These are phyloP conservation scores for Heliocybe sulcata DNA, from an alignment of 1,284 basidiomycete species.

Conservation along the genomic window DNA sequence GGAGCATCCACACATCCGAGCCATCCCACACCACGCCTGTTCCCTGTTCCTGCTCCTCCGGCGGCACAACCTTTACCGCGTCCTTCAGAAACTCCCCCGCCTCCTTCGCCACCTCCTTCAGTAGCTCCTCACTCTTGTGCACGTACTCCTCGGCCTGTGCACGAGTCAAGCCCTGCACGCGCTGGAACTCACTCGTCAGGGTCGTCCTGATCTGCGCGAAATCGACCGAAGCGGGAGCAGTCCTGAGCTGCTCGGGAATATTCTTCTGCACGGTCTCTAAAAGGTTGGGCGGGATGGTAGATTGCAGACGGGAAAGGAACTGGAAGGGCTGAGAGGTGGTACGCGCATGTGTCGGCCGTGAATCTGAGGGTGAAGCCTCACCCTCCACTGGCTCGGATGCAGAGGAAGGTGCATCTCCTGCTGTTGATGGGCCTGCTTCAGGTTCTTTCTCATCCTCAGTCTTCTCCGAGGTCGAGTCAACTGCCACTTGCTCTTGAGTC, in stretches of 20 bases:
- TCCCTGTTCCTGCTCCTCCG: constrained; percentile 34
- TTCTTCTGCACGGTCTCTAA: constrained; percentile 61
- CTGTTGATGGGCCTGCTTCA: constrained; percentile 4
- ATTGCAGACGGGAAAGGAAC: constrained; percentile 65
- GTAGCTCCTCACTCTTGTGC: constrained; percentile 66
- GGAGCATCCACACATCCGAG: constrained; percentile 71
- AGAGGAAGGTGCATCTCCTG: background rate
- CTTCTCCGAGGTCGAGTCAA: constrained; percentile 3
- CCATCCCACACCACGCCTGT: constrained; percentile 69
- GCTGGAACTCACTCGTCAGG: constrained; percentile 63
- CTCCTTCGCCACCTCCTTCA: constrained; percentile 66
- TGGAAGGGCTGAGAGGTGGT: constrained; percentile 30
- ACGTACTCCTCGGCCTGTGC: constrained; percentile 81
- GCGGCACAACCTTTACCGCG: constrained; percentile 86
- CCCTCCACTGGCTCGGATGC: background rate
- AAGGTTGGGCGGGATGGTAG: constrained; percentile 64
- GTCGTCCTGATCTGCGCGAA: constrained; percentile 58
- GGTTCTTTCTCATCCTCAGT: constrained; percentile 6
- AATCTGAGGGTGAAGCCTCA: constrained; percentile 18
- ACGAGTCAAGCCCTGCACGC: constrained; percentile 64
- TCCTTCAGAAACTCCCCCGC: constrained; percentile 74
- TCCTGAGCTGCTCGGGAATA: constrained; percentile 58
- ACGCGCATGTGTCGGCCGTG: constrained; percentile 14
- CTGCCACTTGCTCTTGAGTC: background rate
- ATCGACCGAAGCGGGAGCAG: constrained; percentile 58